Evolutionary conservation across 371 early-diverging fungal genomes (phyloP).

Genomic region (Syncephalastrum contaminatum): DNA sequence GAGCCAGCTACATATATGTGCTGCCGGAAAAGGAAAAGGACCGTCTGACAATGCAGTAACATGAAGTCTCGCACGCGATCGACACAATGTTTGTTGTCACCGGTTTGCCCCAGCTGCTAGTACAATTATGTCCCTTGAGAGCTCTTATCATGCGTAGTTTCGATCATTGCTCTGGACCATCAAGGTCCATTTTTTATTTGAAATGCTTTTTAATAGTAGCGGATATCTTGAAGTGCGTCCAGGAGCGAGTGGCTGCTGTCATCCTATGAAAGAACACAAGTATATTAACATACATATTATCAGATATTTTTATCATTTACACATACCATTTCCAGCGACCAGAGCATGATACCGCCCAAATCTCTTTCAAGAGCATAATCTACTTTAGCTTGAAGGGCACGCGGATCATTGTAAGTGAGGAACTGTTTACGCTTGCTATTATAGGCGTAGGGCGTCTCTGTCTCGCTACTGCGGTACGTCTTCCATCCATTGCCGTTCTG

Average conservation of each 20-base stretch:
- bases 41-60: too few relatives aligned
- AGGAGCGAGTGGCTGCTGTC: slow-evolving; percentile 24
- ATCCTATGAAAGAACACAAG: slow-evolving; percentile 15
- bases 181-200: too few relatives aligned
- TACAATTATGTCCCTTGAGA: too few relatives aligned
- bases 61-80: too few relatives aligned
- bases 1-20: too few relatives aligned
- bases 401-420: slow-evolving; percentile 57
- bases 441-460: slow-evolving; percentile 58
- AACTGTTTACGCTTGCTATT: slow-evolving; percentile 39
- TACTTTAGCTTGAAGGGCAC: slow-evolving; percentile 48
- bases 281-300: background rate
- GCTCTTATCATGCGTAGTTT: too few relatives aligned
- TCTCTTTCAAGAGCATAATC: slow-evolving; percentile 40
- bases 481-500: slow-evolving; percentile 21
- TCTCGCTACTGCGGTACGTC: slow-evolving; percentile 8
- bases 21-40: too few relatives aligned
- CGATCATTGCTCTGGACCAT: too few relatives aligned
- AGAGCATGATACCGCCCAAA: slow-evolving; percentile 59
- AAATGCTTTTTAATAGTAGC: background rate
- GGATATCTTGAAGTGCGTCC: slow-evolving; percentile 25
- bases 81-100: too few relatives aligned
- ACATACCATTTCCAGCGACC: slow-evolving; percentile 49
- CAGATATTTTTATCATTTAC: background rate
- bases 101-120: too few relatives aligned